Percentiles rank a stretch among this genome's conserved stretches.
These are phyloP conservation scores for Hibiscus trionum DNA, from an alignment of 345 rosid species.

Conservation along the genomic window DNA sequence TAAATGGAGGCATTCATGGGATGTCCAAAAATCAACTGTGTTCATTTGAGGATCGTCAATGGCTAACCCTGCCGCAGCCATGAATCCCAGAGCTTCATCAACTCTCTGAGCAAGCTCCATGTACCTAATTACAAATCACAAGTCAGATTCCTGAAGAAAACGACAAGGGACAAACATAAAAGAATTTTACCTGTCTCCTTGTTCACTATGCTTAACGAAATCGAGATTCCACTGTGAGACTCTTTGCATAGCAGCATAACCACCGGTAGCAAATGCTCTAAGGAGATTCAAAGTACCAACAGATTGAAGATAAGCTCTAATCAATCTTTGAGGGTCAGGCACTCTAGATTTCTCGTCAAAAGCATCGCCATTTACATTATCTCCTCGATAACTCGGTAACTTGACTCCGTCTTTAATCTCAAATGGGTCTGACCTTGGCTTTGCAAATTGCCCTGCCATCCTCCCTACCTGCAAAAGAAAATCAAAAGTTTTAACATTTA, in stretches of 20 bases:
- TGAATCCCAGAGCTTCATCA: constrained; percentile 63
- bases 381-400: constrained; percentile 63
- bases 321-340: constrained; percentile 62
- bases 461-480: constrained; percentile 36
- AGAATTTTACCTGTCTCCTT: constrained; percentile 46
- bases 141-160: not conserved
- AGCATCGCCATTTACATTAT: constrained; percentile 52
- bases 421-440: constrained; percentile 53
- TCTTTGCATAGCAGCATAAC: constrained; percentile 72
- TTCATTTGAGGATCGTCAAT: constrained; percentile 56
- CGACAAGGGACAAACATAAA: not conserved
- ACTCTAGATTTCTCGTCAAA: constrained; percentile 56
- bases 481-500: not conserved
- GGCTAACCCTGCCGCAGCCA: constrained; percentile 64
- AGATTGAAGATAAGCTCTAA: constrained; percentile 55
- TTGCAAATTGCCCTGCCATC: constrained; percentile 73
- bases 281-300: constrained; percentile 56
- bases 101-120: constrained; percentile 60
- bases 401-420: constrained; percentile 53
- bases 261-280: constrained; percentile 65
- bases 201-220: constrained; percentile 50
- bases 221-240: constrained; percentile 66
- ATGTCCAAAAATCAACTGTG: constrained; percentile 57
- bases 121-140: constrained; percentile 24
- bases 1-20: constrained; percentile 56